Conservation (phyloP, 2,329 filamentous ascomycete genomes). For the Intubia oerlemansii region DNA sequence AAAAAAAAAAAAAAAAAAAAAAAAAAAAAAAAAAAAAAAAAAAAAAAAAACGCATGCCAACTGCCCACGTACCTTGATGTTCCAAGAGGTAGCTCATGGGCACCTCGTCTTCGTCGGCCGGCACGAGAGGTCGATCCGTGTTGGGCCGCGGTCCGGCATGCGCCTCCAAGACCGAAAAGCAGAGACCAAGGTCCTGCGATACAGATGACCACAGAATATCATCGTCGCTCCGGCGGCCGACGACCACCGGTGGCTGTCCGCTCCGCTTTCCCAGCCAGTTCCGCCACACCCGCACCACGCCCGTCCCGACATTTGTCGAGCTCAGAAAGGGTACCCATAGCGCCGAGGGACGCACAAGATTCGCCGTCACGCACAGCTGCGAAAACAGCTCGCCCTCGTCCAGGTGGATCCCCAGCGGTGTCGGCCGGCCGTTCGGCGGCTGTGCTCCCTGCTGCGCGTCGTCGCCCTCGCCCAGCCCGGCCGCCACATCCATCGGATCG, state of each 20-base stretch:
- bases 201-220: slow-evolving; percentile 48
- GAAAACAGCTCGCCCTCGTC: slow-evolving; percentile 53
- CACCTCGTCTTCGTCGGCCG: slow-evolving; percentile 37
- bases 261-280: slow-evolving; percentile 34
- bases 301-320: slow-evolving; percentile 43
- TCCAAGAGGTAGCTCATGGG: slow-evolving; percentile 48
- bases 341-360: slow-evolving; percentile 44
- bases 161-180: slow-evolving; percentile 40
- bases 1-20: no score
- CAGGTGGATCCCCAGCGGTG: no score
- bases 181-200: slow-evolving; percentile 41
- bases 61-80: slow-evolving; percentile 36
- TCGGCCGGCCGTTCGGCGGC: no score
- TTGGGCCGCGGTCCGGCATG: slow-evolving; percentile 16
- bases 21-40: background rate
- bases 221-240: slow-evolving; percentile 5
- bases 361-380: slow-evolving; percentile 48
- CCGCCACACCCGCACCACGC: slow-evolving; percentile 49
- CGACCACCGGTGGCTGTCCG: slow-evolving; percentile 2
- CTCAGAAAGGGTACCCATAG: slow-evolving; percentile 39
- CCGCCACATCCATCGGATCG: no score
- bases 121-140: slow-evolving; percentile 27
- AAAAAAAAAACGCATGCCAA: background rate
- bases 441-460: no score
- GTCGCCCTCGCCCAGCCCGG: no score